Conservation (phyloP, 2,329 filamentous ascomycete genomes). For the Tolypocladium tundrense region DNA sequence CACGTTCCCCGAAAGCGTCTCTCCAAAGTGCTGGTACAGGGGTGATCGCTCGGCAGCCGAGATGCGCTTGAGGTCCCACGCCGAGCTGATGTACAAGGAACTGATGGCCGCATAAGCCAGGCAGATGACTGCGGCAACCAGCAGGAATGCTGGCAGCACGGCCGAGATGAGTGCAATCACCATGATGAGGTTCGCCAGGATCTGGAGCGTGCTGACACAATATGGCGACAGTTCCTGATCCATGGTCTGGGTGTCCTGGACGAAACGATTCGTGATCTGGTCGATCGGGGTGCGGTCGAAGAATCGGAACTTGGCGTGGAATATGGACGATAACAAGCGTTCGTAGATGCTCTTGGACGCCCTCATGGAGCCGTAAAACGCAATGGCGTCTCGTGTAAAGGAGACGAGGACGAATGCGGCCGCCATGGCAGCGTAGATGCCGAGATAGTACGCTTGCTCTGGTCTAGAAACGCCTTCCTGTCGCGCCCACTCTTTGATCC, state of each 20-base stretch:
- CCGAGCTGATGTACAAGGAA: not conserved
- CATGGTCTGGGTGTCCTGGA: constrained; percentile 1
- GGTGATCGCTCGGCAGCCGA: not conserved
- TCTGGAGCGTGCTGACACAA: not conserved
- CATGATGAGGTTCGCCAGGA: not conserved
- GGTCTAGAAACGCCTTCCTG: not conserved
- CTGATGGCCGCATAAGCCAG: not conserved
- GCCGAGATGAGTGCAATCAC: not conserved
- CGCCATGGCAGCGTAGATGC: not conserved
- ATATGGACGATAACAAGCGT: constrained; percentile 1
- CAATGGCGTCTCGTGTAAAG: not conserved
- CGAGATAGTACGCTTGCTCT: not conserved
- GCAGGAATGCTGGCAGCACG: not conserved
- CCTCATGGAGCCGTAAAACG: not conserved
- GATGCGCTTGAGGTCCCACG: not conserved
- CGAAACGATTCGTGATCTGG: constrained; percentile 2
- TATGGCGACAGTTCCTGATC: not conserved
- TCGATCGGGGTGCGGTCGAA: constrained; percentile 1
- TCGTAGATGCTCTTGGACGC: constrained; percentile 1
- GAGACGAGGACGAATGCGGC: not conserved
- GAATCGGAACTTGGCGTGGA: constrained; percentile 4
- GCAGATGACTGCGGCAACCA: not conserved
- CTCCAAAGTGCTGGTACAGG: not conserved
- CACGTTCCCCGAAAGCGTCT: not conserved
- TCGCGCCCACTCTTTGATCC: not conserved